Base-by-base conservation (phyloP, 192 early-diverging fungal species). In the Podila verticillata region DNA sequence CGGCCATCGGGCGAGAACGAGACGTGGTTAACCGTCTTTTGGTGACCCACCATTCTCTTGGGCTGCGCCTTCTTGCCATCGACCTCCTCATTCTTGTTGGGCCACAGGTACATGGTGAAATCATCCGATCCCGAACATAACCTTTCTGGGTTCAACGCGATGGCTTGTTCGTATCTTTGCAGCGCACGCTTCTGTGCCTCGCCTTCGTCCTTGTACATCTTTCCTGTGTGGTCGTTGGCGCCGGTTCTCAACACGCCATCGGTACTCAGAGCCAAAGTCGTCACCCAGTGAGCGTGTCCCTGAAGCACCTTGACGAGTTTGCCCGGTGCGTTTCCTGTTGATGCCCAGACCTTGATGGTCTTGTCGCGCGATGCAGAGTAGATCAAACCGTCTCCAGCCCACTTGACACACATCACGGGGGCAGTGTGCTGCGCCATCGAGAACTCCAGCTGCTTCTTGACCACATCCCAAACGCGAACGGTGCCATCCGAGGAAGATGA, bases 281-380 rank as follows among this genome's bases (percentile, higher is more conserved):
- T 99, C 19, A 99, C 95, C 97, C 96, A 98, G 82, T 99, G 97
- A 17, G 94, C 97, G 80, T 99, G 96, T 58, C 97, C 97, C 31
- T 91, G 85, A 48, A 99, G 84, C 4, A 92, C 93, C 70, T 92
- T 93, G 26, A 96, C 87, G 2, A 99, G 84, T 34, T 90, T 94
- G 49, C 97, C 97, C 66, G 94, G 65, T 22, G 64, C 44, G 54
- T 34, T 57, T 47, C 63, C 90, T 24, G 63, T 73, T 20, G 90
- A 74, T 73, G 95, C 90, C 97, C 98, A 99, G 29, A 98, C 94
- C 77, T 96, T 96, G 75, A 99, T 98, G 1, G 94, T 92, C 78
- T 98, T 98, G 75, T 99, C 98, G 59, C 94, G 89, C 19, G 95
- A 96, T 10, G 89, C 93, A 17, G 95, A 92, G 85, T 99, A 99